Base-by-base conservation (phyloP, 179 eudicot genomes). In the Corrigiola litoralis region DNA sequence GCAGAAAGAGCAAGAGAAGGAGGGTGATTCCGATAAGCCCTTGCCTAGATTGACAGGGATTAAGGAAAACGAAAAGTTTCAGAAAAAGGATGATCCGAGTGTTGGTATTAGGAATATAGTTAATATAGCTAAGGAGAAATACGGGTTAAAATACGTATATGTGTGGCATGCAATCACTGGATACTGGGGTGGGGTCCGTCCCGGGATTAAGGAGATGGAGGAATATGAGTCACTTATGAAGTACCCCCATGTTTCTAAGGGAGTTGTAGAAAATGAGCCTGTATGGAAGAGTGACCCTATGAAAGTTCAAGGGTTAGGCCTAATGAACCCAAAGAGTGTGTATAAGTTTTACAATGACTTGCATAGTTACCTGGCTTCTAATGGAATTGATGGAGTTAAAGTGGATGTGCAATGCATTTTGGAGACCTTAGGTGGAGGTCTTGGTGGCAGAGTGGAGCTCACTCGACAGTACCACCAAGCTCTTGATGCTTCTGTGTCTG, bases 131-230 rank as follows among this genome's bases (percentile, higher is more conserved):
- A 92, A 92, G 68, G 80, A 85, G 68, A 90, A 81, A 50, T 75
- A 80, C 45, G 92, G 95, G 59, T 46, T 92, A 69, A 92, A 87
- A 51, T 86, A 87, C 25, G 99, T 91, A 56, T 94, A 90, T 31
- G 97, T 91, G 58, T 94, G 99, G 99, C 99, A 94, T 18, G 97
- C 99, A 4, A 86, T 94, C 0, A 84, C 86, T 0, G 99, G 97
- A 17, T 91, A 94, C 45, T 94, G 99, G 99, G 99, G 97, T 4
- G 99, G 99, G 63, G 99, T 94, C 37, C 75, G 84, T 32, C 97
- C 99, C 6, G 96, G 88, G 59, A 85, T 73, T 50, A 78, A 83
- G 79, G 96, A 70, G 68, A 84, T 89, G 96, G 95, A 86, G 76
- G 80, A 88, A 27, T 94, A 90, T 18, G 90, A 73, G 25, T 78